Evolutionary conservation across 257 asterid genomes (phyloP).

Genomic region (Osmanthus fragrans): DNA sequence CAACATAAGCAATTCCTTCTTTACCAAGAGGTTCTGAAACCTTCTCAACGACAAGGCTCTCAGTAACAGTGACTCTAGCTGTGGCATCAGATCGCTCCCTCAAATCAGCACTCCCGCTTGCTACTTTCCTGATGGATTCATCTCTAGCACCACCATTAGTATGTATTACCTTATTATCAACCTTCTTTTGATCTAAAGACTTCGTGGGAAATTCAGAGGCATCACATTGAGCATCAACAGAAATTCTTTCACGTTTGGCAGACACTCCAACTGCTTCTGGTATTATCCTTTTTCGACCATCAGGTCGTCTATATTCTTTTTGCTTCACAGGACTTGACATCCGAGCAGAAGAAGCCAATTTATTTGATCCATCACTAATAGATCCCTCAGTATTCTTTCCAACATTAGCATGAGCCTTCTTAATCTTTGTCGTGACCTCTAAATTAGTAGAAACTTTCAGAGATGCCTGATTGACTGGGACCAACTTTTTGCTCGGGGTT

Average conservation of each 20-base stretch:
- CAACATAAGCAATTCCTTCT: constrained; percentile 55
- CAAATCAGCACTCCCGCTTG: constrained; percentile 47
- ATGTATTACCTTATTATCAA: constrained; percentile 40
- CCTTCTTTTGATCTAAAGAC: constrained; percentile 44
- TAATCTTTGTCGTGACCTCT: constrained; percentile 35
- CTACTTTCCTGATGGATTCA: constrained; percentile 47
- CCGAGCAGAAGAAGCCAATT: constrained; percentile 44
- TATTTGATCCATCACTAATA: constrained; percentile 46
- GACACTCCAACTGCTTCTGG: constrained; percentile 96
- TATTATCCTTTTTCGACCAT: constrained; percentile 98
- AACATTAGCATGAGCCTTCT: constrained; percentile 43
- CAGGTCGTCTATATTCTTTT: constrained; percentile 90
- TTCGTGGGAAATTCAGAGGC: constrained; percentile 47
- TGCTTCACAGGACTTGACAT: constrained; percentile 90
- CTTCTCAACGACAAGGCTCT: constrained; percentile 85
- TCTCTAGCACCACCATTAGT: constrained; percentile 44
- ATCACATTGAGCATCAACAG: constrained; percentile 48
- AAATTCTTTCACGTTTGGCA: constrained; percentile 47
- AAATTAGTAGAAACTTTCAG: constrained; percentile 46
- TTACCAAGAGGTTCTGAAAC: constrained; percentile 58
- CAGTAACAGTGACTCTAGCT: constrained; percentile 79
- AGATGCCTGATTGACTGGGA: constrained; percentile 44
- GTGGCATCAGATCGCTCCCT: constrained; percentile 68
- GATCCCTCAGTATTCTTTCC: constrained; percentile 55
- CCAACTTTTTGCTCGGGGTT: constrained; percentile 45